Base-by-base conservation (phyloP, 2,329 filamentous ascomycete species). In the Gyromitra esculenta region DNA sequence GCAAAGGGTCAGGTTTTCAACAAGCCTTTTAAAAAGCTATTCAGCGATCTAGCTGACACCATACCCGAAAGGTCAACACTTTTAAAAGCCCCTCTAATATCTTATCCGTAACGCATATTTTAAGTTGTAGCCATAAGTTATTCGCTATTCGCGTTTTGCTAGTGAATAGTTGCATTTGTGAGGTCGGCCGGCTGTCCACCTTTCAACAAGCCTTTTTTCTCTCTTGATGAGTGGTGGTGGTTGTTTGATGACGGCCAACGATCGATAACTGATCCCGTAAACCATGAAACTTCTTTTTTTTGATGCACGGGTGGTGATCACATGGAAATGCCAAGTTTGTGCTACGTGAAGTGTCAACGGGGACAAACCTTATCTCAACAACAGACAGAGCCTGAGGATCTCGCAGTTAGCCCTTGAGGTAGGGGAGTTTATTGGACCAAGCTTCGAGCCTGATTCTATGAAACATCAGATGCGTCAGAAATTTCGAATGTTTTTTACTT, bases 361-460 rank as follows among this genome's bases (percentile, higher is more conserved):
- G 39, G 64, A 31, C 54, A 59, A 69, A 69, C 66, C 56, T 69
- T 69, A 69, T 69, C 66, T 45, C 41, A 59, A 69, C 66, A 41
- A 60, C 59, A 62, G 59, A 21, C 9, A 11, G 21, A 35, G 21
- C 65, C 31, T 37, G 37, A 60, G 18, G 41, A 52, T n/a, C 5
- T 21, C 8, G 48, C 25, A 31, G 48, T 45, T 45, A 45, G 15
- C 15, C 9, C 15, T 45, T 45, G 41, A 45, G 21, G 15, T 35
- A 9, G 37, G 35, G 31, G 25, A 31, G 2, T 31, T 31, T 37
- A 37, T 66, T 39, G 45, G 13, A 39, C 18, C 25, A 45, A 11
- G 7, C 3, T 52, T 52, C 1, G 48, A 52, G 18, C 31, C 11
- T 15, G 62, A 45, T 11, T 64, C 25, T 52, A 37, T 18, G 43